phyloP scores from a whole-genome alignment of 169 alveolate species.

The Plasmodium vivax region DNA sequence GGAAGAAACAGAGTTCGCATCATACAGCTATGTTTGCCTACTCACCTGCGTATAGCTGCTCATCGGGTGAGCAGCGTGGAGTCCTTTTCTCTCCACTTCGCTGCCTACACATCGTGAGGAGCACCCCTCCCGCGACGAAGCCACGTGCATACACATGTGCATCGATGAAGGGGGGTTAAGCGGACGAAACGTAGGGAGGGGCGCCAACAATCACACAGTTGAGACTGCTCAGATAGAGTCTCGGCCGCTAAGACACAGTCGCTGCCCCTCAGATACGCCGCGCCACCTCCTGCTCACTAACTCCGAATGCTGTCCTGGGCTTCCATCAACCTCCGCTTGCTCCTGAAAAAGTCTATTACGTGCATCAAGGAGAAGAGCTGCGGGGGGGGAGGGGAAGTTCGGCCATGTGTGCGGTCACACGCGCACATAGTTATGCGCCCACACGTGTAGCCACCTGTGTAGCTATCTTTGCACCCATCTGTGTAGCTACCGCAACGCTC shows the following conservation, averaged over 20 bases:
- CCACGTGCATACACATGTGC: background rate
- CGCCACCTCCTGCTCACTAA: background rate
- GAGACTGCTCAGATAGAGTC: background rate
- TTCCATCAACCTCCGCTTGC: conserved; percentile 40
- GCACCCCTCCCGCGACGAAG: background rate
- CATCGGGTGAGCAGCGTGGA: background rate
- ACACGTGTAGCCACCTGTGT: too few species aligned
- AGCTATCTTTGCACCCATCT: background rate
- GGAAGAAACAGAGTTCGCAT: background rate
- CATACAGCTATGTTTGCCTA: background rate
- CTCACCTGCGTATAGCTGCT: background rate
- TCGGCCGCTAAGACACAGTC: background rate
- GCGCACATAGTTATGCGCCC: too few species aligned
- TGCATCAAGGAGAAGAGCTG: conserved; percentile 58
- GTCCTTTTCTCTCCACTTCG: background rate
- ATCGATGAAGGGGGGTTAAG: background rate
- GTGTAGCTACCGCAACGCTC: background rate
- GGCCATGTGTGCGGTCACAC: background rate
- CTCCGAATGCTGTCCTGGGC: conserved; percentile 8
- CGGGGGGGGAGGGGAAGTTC: background rate
- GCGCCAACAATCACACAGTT: background rate
- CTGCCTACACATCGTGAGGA: background rate
- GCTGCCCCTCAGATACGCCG: background rate
- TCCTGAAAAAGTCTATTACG: conserved; percentile 48
- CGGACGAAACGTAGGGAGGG: background rate